phyloP scores from a whole-genome alignment of 163 green algal species.

The Chlorella variabilis region DNA sequence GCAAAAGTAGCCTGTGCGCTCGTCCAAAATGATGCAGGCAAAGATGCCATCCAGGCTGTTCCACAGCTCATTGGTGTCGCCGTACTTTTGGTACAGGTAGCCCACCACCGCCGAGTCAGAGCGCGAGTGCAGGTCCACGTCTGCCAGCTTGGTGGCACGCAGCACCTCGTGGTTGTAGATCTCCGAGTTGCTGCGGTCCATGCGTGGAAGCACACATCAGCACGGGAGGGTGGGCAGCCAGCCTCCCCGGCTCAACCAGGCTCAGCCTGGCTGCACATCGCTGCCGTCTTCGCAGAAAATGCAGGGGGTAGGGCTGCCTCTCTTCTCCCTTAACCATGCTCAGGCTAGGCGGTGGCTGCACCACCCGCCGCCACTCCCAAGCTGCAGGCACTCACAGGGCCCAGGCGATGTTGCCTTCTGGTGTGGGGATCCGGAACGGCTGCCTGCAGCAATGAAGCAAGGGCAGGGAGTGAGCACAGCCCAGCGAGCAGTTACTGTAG shows the following conservation, averaged over 20 bases:
- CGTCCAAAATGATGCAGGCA: constrained; percentile 83
- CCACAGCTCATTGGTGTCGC: constrained; percentile 73
- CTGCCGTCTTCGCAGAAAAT: too few relatives aligned
- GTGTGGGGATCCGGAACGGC: constrained; percentile 21
- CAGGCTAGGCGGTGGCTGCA: too few relatives aligned
- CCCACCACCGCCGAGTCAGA: constrained; percentile 73
- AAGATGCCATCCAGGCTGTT: constrained; percentile 89
- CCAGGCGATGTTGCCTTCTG: constrained; percentile 72
- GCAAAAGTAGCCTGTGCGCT: constrained; percentile 66
- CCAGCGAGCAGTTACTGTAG: too few relatives aligned
- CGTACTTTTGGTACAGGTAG: constrained; percentile 72
- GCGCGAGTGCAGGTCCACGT: constrained; percentile 58
- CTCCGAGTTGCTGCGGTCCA: constrained; percentile 74
- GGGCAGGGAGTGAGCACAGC: not conserved
- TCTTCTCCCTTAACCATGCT: too few relatives aligned
- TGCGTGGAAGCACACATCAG: not conserved
- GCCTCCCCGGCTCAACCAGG: too few relatives aligned
- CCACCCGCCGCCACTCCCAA: too few relatives aligned
- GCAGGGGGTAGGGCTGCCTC: too few relatives aligned
- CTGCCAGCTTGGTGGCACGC: constrained; percentile 52
- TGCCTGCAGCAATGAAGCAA: constrained; percentile 8
- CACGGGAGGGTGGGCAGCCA: not conserved
- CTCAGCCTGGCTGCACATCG: too few relatives aligned
- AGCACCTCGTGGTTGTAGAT: constrained; percentile 85
- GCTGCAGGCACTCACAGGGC: constrained; percentile 65